Evolutionary conservation across 306 rosid genomes (phyloP), one percentile per base, ranked within the genome.

Genomic region (Castanea sativa): DNA sequence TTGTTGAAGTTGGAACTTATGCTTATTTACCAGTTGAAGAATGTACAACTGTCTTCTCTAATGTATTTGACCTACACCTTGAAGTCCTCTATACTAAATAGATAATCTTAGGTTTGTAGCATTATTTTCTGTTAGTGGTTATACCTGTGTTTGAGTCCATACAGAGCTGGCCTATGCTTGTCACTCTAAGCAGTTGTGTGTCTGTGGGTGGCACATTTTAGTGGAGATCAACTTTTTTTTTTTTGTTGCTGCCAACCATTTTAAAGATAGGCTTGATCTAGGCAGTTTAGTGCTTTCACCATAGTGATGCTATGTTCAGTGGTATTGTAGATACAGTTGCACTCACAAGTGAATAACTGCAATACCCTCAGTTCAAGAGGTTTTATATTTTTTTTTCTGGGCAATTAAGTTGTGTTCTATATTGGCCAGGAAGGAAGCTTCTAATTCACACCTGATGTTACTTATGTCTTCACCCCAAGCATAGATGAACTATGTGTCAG

Each of bases 11-110:
- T 57, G 25, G 73, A 55, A 63, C 73, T 69, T 4, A 63, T 71
- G 77, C 76, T 52, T 52, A 29, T 79, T 53, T 63, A 56, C 43
- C 71, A 61, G 14, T 43, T 64, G 81, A 79, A 73, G 45, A 55
- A 27, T 59, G 68, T 55, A 43, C 32, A 55, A n/a, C 29, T 73
- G 49, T 53, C 25, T 61, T 77, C 78, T 69, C 33, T 25, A 61
- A 56, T 73, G 23, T 27, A 69, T 78, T 33, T 32, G 0, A 4
- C 16, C 25, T 19, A 1, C 19, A 32, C 7, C 19, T 32, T 7
- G 25, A 67, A 67, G n/a, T 67, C 49, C 71, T 33, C 27, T 59
- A 11, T 59, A 10, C 65, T 59, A 20, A 9, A 23, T 8, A 11
- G 65, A 11, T 59, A 59, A 59, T 59, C 65, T 59, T 59, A 59